A percentile compares a stretch with the other conserved stretches of the same genome.
Evolutionary conservation across 192 early-diverging fungal genomes (phyloP).

Genomic region (Powellomyces hirtus): DNA sequence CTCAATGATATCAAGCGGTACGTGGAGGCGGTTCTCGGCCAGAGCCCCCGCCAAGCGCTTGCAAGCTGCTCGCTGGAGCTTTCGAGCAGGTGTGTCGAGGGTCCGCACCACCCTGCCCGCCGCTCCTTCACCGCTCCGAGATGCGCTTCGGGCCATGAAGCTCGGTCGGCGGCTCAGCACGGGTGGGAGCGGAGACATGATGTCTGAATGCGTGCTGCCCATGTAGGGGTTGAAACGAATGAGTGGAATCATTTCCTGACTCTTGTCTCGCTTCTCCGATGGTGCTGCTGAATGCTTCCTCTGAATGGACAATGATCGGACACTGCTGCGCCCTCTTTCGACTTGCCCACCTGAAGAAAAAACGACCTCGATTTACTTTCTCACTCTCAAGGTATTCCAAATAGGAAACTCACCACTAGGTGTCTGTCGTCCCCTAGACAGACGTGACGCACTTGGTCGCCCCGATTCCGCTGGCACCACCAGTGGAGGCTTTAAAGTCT

Average conservation of each 20-base stretch:
- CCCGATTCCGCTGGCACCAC: too few relatives aligned
- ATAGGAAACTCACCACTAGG: neutral
- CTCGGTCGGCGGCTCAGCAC: neutral
- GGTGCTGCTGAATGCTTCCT: too few relatives aligned
- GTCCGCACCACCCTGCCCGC: neutral
- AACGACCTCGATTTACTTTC: too few relatives aligned
- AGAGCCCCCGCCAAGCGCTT: neutral
- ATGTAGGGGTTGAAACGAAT: neutral
- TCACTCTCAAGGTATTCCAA: too few relatives aligned
- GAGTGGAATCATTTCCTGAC: too few relatives aligned
- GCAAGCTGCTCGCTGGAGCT: neutral
- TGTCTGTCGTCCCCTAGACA: neutral
- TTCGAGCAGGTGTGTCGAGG: slow-evolving; percentile 12
- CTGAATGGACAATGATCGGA: too few relatives aligned
- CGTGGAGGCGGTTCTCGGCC: neutral
- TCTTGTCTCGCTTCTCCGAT: too few relatives aligned
- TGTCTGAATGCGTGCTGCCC: neutral
- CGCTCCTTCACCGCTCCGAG: neutral
- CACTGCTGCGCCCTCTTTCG: too few relatives aligned
- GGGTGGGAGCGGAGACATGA: neutral
- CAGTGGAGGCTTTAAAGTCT: too few relatives aligned
- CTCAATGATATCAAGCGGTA: slow-evolving; percentile 2
- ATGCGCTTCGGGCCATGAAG: neutral
- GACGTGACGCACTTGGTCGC: neutral
- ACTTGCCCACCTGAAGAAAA: too few relatives aligned